Conservation (phyloP, 306 rosid species). For the Inga leiocalycina region DNA sequence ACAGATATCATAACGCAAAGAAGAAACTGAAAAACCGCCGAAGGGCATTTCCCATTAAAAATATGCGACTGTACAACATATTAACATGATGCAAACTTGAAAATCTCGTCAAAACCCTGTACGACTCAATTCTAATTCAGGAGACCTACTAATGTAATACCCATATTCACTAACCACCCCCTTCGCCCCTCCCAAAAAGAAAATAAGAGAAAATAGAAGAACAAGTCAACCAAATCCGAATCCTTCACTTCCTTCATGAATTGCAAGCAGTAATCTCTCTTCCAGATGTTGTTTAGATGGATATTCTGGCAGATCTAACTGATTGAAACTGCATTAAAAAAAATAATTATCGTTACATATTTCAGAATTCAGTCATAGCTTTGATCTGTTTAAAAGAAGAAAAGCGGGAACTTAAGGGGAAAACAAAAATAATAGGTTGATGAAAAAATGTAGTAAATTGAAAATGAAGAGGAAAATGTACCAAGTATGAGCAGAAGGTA, state of each 20-base stretch:
- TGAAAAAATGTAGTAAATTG: not conserved
- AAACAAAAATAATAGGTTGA: not conserved
- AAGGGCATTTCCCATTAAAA: conserved; percentile 72
- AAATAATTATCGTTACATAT: not conserved
- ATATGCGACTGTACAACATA: conserved; percentile 79
- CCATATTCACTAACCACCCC: conserved; percentile 20
- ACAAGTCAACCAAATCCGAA: conserved; percentile 63
- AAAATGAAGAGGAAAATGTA: conserved; percentile 7
- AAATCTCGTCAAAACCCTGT: conserved; percentile 50
- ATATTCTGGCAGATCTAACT: conserved; percentile 75
- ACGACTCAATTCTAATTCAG: conserved; percentile 44
- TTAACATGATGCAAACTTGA: conserved; percentile 58
- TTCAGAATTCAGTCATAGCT: not conserved
- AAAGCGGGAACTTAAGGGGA: not conserved
- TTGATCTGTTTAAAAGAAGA: not conserved
- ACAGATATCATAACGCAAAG: not conserved
- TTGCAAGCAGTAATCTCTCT: conserved; percentile 69
- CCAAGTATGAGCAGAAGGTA: conserved; percentile 87
- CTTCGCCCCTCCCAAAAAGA: not conserved
- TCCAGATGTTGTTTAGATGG: conserved; percentile 73
- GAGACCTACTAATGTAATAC: conserved; percentile 54
- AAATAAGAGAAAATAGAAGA: not conserved
- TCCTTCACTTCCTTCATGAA: conserved; percentile 76
- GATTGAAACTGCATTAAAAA: conserved; percentile 65
- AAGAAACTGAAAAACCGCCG: conserved; percentile 63